phyloP scores from a whole-genome alignment of 768 basidiomycete species.

The Serendipita sp. region DNA sequence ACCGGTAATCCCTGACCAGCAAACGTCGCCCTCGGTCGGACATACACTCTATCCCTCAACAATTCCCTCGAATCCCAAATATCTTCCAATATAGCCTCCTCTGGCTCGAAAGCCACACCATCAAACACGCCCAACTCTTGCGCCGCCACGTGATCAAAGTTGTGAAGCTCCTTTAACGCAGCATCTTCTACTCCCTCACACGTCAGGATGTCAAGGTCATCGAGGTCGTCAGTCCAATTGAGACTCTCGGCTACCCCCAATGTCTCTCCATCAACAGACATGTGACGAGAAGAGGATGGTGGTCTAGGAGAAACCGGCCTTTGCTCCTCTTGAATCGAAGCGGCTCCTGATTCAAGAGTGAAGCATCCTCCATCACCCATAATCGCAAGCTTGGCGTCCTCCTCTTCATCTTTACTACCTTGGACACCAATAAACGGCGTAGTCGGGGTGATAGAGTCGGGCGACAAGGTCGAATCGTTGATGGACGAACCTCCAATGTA shows the following conservation, averaged over 20 bases:
- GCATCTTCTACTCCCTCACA: not conserved
- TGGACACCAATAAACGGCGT: no score
- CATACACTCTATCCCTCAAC: not conserved
- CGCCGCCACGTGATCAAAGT: not conserved
- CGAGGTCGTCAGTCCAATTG: not conserved
- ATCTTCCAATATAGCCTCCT: not conserved
- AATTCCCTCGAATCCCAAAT: not conserved
- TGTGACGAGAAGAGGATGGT: no score
- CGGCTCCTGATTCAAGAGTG: not conserved
- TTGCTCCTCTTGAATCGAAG: not conserved
- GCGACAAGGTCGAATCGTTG: no score
- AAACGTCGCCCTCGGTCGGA: slow-evolving; percentile 14
- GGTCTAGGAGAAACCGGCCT: no score
- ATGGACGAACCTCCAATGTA: no score
- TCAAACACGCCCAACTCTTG: not conserved
- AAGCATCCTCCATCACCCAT: not conserved
- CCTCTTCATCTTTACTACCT: not conserved
- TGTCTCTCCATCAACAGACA: no score
- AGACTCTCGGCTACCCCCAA: not conserved
- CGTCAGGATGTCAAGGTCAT: not conserved
- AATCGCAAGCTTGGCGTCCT: not conserved
- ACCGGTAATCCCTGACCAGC: slow-evolving; percentile 16
- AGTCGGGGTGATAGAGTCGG: no score
- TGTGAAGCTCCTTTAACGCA: not conserved
- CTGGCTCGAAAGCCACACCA: not conserved